Conservation (phyloP, 1,284 basidiomycete genomes). For the Thecaphora thlaspeos region DNA sequence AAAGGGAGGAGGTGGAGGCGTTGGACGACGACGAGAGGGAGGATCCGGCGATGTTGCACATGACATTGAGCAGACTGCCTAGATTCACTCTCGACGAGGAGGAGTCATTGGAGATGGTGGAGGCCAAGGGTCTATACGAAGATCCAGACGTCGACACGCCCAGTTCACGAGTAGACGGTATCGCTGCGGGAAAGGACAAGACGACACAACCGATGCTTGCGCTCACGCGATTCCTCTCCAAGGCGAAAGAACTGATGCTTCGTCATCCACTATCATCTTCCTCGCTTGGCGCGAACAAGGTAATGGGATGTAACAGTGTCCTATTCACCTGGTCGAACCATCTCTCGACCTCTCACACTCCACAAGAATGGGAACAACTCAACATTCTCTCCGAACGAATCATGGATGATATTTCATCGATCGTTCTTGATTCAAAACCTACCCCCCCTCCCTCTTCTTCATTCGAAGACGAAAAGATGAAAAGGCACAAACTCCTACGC, state of each 20-base stretch:
- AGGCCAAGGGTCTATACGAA: constrained; percentile 8
- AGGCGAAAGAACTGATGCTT: constrained; percentile 11
- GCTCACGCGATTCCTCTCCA: constrained; percentile 13
- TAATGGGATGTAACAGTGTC: constrained; percentile 37
- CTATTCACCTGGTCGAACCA: constrained; percentile 46
- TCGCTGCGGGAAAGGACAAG: too few species aligned
- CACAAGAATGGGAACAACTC: constrained; percentile 1
- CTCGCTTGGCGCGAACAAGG: constrained; percentile 8
- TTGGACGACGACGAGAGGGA: constrained; percentile 17
- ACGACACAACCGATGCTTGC: too few species aligned
- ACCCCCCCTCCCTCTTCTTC: neutral
- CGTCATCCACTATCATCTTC: constrained; percentile 10
- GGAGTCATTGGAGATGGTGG: neutral
- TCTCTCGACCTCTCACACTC: too few species aligned
- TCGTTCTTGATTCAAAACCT: constrained; percentile 25
- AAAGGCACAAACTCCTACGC: neutral
- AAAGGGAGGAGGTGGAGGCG: constrained; percentile 10
- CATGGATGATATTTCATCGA: neutral
- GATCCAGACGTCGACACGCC: constrained; percentile 36
- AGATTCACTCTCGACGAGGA: neutral
- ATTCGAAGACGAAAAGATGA: neutral
- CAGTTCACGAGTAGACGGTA: constrained; percentile 8
- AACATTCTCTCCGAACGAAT: constrained; percentile 3
- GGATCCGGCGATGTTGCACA: constrained; percentile 43
- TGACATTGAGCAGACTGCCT: constrained; percentile 24